A percentile compares a stretch with the other conserved stretches of the same genome.
These are phyloP conservation scores for Triticum aestivum DNA, from an alignment of 176 grass and related monocot genomes.

Conservation along the genomic window IWGSC_CS_RefSeq_v2.1 NC_057800.1:223781565-223782064, in stretches of 20 bases:
- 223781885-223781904: neutral
- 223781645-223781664: conserved; percentile 66
- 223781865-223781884: neutral
- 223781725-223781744: too few relatives aligned
- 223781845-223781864: neutral
- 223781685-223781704: conserved; percentile 54
- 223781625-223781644: conserved; percentile 63
- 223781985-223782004: too few relatives aligned
- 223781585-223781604: conserved; percentile 59
- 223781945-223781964: too few relatives aligned
- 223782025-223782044: neutral
- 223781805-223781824: neutral
- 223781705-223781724: conserved; percentile 38
- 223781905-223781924: neutral
- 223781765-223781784: conserved; percentile 37
- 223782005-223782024: too few relatives aligned
- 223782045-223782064: neutral
- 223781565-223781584: conserved; percentile 51
- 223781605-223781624: conserved; percentile 80
- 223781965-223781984: too few relatives aligned
- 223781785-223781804: neutral
- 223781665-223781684: conserved; percentile 33
- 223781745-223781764: neutral
- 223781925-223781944: too few relatives aligned
- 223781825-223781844: conserved; percentile 1